phyloP scores from a whole-genome alignment of 805 yeast genomes.

The Kazachstania martiniae region DNA sequence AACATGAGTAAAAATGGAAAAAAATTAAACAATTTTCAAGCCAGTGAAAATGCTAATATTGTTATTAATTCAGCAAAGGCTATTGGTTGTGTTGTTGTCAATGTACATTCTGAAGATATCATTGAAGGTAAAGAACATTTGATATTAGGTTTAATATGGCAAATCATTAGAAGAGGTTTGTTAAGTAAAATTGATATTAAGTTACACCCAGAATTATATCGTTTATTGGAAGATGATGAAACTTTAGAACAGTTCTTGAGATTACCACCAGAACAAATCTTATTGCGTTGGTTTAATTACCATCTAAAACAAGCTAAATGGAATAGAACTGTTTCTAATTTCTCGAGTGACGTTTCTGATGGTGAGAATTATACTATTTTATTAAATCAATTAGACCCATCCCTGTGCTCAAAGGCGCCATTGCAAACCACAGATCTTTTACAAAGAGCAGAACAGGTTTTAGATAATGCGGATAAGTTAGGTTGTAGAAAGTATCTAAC shows the following conservation, averaged over 20 bases:
- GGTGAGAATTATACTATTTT: slow-evolving; percentile 92
- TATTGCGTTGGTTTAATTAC: slow-evolving; percentile 94
- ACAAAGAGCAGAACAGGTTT: slow-evolving; percentile 77
- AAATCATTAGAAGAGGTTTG: slow-evolving; percentile 91
- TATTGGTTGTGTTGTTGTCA: slow-evolving; percentile 95
- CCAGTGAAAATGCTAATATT: slow-evolving; percentile 94
- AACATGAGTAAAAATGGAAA: slow-evolving; percentile 78
- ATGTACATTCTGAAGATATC: slow-evolving; percentile 92
- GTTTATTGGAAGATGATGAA: slow-evolving; percentile 91
- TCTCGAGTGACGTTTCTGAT: slow-evolving; percentile 79
- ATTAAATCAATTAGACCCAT: slow-evolving; percentile 80
- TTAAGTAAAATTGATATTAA: slow-evolving; percentile 92
- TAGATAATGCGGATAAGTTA: slow-evolving; percentile 78
- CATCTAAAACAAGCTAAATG: slow-evolving; percentile 90
- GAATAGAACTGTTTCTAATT: slow-evolving; percentile 75
- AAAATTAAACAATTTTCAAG: slow-evolving; percentile 81
- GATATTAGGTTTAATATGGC: slow-evolving; percentile 90
- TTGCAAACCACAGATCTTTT: slow-evolving; percentile 65
- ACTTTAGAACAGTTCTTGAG: slow-evolving; percentile 93
- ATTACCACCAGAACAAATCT: slow-evolving; percentile 93
- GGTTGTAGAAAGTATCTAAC: slow-evolving; percentile 92
- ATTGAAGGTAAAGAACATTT: slow-evolving; percentile 91
- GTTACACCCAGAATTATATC: slow-evolving; percentile 90
- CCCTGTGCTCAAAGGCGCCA: slow-evolving; percentile 70
- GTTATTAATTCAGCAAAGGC: slow-evolving; percentile 98